Conservation (phyloP, 2,329 filamentous ascomycete species). For the Penicillium brasilianum region DNA sequence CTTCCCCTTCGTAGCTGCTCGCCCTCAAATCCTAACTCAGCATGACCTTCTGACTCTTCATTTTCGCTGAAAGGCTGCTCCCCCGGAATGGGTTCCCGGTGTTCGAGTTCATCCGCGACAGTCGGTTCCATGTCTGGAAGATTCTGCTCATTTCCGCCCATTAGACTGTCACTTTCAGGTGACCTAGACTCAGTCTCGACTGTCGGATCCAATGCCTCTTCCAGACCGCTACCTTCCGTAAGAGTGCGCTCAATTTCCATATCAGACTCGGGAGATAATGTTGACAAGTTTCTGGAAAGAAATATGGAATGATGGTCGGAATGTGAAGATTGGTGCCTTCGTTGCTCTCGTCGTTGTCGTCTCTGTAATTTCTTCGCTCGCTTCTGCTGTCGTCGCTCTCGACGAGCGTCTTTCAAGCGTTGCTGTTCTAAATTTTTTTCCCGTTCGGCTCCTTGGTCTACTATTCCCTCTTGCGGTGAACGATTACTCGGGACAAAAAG, state of each 20-base stretch:
- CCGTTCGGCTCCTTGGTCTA: slow-evolving; percentile 1
- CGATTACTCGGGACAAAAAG: slow-evolving; percentile 19
- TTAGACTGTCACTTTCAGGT: slow-evolving; percentile 5
- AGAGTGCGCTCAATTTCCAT: slow-evolving; percentile 8
- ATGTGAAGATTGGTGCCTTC: slow-evolving; percentile 8
- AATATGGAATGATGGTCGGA: slow-evolving; percentile 8
- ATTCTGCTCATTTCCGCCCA: slow-evolving; percentile 6
- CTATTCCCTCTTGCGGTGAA: slow-evolving; percentile 10
- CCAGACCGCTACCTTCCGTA: not conserved
- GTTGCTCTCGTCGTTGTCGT: slow-evolving; percentile 10
- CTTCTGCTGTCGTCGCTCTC: slow-evolving; percentile 19
- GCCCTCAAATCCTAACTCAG: slow-evolving; percentile 8
- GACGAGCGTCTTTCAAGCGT: slow-evolving; percentile 8
- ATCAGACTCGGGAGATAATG: slow-evolving; percentile 1
- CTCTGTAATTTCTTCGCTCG: slow-evolving; percentile 16
- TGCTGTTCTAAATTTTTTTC: slow-evolving; percentile 12
- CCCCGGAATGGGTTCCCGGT: not conserved
- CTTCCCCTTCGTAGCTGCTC: slow-evolving; percentile 2
- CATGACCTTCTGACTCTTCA: slow-evolving; percentile 5
- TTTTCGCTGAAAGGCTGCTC: slow-evolving; percentile 5
- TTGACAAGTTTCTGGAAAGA: slow-evolving; percentile 10
- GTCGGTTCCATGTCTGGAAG: slow-evolving; percentile 1
- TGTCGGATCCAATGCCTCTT: slow-evolving; percentile 8
- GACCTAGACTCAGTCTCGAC: not conserved
- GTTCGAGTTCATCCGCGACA: slow-evolving; percentile 1